Conservation (phyloP, 1,139 yeast species). For the Scheffersomyces illinoinensis region DNA sequence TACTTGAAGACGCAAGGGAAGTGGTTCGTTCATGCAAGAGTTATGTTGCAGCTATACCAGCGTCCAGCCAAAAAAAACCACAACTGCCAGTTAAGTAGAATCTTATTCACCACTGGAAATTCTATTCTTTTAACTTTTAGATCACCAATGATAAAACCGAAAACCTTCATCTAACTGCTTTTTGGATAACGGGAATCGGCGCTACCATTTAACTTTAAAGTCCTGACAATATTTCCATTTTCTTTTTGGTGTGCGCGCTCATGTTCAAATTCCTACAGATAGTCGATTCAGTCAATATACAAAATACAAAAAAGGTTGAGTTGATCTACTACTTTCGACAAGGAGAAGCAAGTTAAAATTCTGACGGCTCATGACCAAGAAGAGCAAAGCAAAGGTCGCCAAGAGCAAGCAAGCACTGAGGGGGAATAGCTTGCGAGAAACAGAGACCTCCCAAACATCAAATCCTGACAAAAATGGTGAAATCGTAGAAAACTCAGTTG, state of each 20-base stretch:
- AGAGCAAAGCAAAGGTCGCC: neutral
- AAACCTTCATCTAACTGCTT: no score
- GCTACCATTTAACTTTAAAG: no score
- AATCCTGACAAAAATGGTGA: neutral
- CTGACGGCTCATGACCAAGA: neutral
- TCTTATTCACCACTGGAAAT: no score
- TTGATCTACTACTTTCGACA: neutral
- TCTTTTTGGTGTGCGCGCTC: neutral
- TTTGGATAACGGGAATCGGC: no score
- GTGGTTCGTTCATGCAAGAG: no score
- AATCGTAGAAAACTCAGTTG: neutral
- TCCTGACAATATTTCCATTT: neutral
- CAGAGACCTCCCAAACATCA: neutral
- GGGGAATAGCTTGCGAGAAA: neutral
- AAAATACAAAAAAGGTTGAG: neutral
- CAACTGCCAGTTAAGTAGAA: no score
- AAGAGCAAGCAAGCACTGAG: neutral
- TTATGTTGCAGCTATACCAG: no score
- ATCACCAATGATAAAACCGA: no score
- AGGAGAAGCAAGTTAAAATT: neutral
- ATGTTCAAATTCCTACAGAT: neutral
- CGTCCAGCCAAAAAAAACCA: no score
- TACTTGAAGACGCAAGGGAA: no score
- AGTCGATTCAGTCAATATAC: no score
- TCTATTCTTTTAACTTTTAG: no score